Evolutionary conservation across 345 rosid genomes (phyloP), one percentile per base, ranked within the genome.

Genomic region (Eucalyptus leucophloia): DNA sequence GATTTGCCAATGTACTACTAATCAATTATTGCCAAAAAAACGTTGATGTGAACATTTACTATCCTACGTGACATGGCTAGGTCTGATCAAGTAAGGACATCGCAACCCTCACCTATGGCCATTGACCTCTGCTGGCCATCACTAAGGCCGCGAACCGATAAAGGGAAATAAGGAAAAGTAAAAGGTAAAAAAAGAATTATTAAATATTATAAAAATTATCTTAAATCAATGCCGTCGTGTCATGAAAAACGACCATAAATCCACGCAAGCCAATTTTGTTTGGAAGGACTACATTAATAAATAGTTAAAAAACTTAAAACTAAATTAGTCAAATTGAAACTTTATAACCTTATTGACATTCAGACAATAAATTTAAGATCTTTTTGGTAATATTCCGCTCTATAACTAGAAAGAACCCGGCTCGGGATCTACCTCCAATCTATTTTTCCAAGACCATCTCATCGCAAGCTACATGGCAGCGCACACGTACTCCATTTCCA

Each of bases 21-120:
- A 0, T 23, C 26, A 54, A 54, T 56, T 23, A 4, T 56, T 54
- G 5, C 67, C 7, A 26, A 30, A 60, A 60, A 26, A 60, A 26
- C 0, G 9, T 10, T 60, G 16, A 60, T 2, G 0, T 6, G 16
- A 12, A 60, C 16, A 60, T 60, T 26, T 12, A 60, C 15, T 12
- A 28, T 26, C 28, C 1, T 14, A 65, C 3, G 0, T 65, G 72
- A 14, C 3, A 0, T 0, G 0, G 5, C 3, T 1, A 65, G 6
- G n/a, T 65, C 1, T 4, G 0, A 30, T 15, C 10, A 65, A 14
- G 19, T 8, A 0, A 65, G 72, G 69, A 30, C 32, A 12, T 58
- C 0, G 6, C 7, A 0, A 24, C 14, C 3, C 7, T 56, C 3
- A 5, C 12, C 11, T 21, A 21, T 23, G 60, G 60, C 24, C 26